phyloP scores from a whole-genome alignment of 495 filamentous ascomycete genomes.

The Ascobolus immersus region DNA sequence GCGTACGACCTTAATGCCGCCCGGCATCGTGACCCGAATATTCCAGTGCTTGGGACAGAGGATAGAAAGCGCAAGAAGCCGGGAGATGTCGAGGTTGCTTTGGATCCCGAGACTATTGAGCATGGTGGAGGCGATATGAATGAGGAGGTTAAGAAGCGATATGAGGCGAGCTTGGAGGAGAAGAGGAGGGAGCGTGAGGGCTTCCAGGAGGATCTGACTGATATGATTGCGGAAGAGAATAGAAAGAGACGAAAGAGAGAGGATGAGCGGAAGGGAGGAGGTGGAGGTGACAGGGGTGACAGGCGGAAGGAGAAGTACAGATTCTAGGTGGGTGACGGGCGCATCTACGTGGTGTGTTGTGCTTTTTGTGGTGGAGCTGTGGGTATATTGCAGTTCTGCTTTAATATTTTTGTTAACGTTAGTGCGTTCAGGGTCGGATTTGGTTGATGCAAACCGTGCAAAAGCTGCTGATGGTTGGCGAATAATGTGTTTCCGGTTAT shows the following conservation, averaged over 20 bases:
- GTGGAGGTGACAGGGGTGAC: too few species aligned
- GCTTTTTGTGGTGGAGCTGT: too few species aligned
- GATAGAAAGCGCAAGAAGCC: slow-evolving; percentile 85
- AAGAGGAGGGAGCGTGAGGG: slow-evolving; percentile 44
- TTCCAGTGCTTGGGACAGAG: slow-evolving; percentile 55
- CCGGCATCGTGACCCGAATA: slow-evolving; percentile 23
- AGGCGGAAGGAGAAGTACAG: slow-evolving; percentile 17
- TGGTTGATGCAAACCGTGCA: too few species aligned
- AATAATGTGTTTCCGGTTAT: too few species aligned
- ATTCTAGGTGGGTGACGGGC: too few species aligned
- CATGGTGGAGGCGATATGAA: slow-evolving; percentile 43
- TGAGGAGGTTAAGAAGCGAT: slow-evolving; percentile 41
- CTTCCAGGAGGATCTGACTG: slow-evolving; percentile 77
- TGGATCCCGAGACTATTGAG: slow-evolving; percentile 56
- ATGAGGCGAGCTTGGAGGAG: slow-evolving; percentile 50
- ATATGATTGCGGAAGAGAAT: slow-evolving; percentile 90
- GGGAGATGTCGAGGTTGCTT: slow-evolving; percentile 75
- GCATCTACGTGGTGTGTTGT: too few species aligned
- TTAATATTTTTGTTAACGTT: too few species aligned
- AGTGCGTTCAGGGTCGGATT: too few species aligned
- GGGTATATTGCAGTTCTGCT: too few species aligned
- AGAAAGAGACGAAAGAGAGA: slow-evolving; percentile 70
- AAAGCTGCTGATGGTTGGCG: too few species aligned
- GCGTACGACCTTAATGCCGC: slow-evolving; percentile 52
- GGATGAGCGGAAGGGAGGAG: slow-evolving; percentile 39